Evolutionary conservation across 1,284 basidiomycete species (phyloP), one percentile per base, ranked within the genome.

Genomic region (Moesziomyces parantarcticus): DNA sequence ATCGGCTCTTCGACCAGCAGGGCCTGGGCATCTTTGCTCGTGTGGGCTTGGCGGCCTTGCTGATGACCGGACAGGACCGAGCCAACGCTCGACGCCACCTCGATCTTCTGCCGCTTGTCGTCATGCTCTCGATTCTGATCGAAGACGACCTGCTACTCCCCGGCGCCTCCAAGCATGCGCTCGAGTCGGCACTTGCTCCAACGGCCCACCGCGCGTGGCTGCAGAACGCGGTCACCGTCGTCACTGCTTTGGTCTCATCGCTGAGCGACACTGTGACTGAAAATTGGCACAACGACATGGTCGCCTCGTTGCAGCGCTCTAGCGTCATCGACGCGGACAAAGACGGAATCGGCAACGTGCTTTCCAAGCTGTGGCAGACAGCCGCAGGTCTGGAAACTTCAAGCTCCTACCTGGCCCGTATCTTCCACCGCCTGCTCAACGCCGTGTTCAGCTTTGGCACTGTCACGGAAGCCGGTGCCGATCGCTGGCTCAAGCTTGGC

Each of bases 1-100:
- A 55, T n/a, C 45, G 58, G 16, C 47, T 58, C 4, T 21, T 66
- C 52, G 89, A 92, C 73, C 64, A 66, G 0, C 84, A 85, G 20
- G 90, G 89, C 0, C 88, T 89, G 40, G 87, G 88, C 0, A 76
- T 87, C 4, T 93, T 92, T 75, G 89, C 90, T 0, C 89, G 94
- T 10, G 84, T 88, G 1, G 87, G 89, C 13, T 84, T 86, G 43
- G 90, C 90, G 0, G 84, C 92, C 13, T 84, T 93, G 3, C 85
- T 88, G 1, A 82, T 90, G 32, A 86, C 93, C 34, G 81, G 86
- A 1, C 86, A 88, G 3, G 89, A 94, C 76, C 89, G 92, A 18
- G 85, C 86, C 5, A 76, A 88, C 2, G 89, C 91, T 1, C 88
- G 87, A 44, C 84, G 85, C 13, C 88, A 90, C 58, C 66, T 89